Evolutionary conservation across 2,329 filamentous ascomycete species (phyloP), one percentile per base, ranked within the genome.

Genomic region (Aspergillus udagawae): DNA sequence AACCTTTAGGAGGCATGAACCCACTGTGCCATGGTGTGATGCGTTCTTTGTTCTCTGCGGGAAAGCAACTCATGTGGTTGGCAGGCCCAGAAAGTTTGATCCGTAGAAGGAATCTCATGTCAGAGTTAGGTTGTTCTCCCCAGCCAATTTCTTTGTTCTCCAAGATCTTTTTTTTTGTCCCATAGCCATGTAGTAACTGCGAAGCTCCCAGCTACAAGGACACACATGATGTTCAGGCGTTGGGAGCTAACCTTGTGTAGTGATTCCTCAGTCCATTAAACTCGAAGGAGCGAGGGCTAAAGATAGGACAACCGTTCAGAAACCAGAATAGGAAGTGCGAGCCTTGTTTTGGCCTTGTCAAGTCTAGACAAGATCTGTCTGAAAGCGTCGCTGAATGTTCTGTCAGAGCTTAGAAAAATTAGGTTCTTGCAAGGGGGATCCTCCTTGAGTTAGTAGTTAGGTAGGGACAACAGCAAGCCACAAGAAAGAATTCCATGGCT

Each of bases 21-120:
- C 21, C 45, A 50, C 29, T 29, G 23, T 51, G 41, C 41, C 57
- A 29, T 23, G 45, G 29, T n/a, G 44, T 50, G 20, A 29, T 12
- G 32, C 25, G 23, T 55, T 60, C 55, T 57, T 57, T 60, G 55
- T 55, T 53, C 52, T 53, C 35, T 28, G 52, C 4, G 20, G 35
- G 32, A 14, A 23, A 42, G 35, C n/a, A 20, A 52, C 21, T 17
- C 23, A 48, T n/a, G 29, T 49, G 14, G 45, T 54, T 38, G 32
- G 49, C 32, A 23, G 25, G 49, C 42, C 28, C 29, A 54, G 44
- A 8, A 25, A 42, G 9, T 29, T 52, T 51, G 44, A 23, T 10
- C n/a, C n/a, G 7, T 23, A 45, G 20, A 10, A 17, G n/a, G 42
- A 45, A 14, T 6, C 23, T 14, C 12, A 12, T 21, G n/a, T 6